Evolutionary conservation across 257 asterid genomes (phyloP), one percentile per base, ranked within the genome.

Genomic region (Buddleja alternifolia): DNA sequence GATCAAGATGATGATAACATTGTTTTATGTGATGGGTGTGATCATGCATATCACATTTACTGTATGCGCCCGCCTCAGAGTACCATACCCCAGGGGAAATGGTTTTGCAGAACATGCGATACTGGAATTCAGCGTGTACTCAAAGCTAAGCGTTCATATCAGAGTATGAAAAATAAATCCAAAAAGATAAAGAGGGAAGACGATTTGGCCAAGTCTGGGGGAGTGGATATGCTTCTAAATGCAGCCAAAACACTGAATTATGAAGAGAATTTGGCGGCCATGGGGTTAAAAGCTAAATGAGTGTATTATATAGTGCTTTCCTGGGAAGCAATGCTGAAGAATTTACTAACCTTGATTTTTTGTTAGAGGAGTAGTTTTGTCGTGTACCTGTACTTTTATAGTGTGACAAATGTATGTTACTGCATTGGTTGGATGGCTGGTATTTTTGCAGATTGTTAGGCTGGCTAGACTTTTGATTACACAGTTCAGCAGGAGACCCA

Each of bases 11-110:
- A 92, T 69, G 92, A 86, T 64, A 84, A 90, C 81, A 88, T 88
- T 47, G 95, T 92, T 60, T 56, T 90, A n/a, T 92, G 98, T 58
- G 98, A 92, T 62, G 88, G 95, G 25, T 92, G 97, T 71, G 98
- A 92, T 79, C 86, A 83, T 41, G 98, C 95, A 1, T 90, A 90
- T 60, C 98, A 92, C 70, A 79, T 85, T 20, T 92, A 87, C 74
- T 92, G 97, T 77, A 75, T 86, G 96, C 73, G 77, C 41, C 98
- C 98, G 4, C 95, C 95, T 10, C 86, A 61, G 10, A 40, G 78
- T 48, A 45, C 70, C 24, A 74, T 92, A 46, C 97, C 98, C 1
- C 54, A 24, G 59, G 95, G 97, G 39, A 82, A 79, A 70, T 92
- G 98, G 98, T 92, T 81, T 73, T 92, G 98, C 81, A 69, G 39